Evolutionary conservation across 805 yeast genomes (phyloP).

Genomic region (Yamadazyma ubonensis): DNA sequence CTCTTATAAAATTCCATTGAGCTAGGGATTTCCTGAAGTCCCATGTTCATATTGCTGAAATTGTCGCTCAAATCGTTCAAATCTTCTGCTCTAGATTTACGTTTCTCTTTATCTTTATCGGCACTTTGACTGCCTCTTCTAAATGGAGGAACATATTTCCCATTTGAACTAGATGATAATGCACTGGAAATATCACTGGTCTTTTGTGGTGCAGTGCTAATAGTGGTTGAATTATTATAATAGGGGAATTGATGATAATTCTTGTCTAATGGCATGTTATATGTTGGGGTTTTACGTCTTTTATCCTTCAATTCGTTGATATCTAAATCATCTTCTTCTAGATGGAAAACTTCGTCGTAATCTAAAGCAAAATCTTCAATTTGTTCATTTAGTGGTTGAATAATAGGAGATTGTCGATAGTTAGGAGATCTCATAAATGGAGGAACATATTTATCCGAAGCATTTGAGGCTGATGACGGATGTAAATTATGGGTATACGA

Average conservation of each 20-base stretch:
- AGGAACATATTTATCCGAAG: constrained; percentile 35
- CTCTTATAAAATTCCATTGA: constrained; percentile 8
- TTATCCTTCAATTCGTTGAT: constrained; percentile 5
- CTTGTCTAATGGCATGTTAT: constrained; percentile 11
- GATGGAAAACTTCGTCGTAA: constrained; percentile 41
- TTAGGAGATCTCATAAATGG: constrained; percentile 43
- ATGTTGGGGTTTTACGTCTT: constrained; percentile 10
- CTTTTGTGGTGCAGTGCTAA: constrained; percentile 1
- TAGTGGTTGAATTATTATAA: not conserved
- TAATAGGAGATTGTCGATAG: constrained; percentile 30
- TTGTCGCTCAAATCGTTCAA: constrained; percentile 1
- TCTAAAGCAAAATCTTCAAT: constrained; percentile 30
- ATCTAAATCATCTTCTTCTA: constrained; percentile 43
- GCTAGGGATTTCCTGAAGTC: constrained; percentile 4
- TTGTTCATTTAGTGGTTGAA: constrained; percentile 36
- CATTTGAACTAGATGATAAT: constrained; percentile 28
- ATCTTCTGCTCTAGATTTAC: constrained; percentile 4
- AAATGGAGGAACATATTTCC: constrained; percentile 74
- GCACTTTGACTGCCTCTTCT: constrained; percentile 52
- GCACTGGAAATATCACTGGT: constrained; percentile 10
- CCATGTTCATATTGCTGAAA: constrained; percentile 6
- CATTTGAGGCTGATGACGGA: constrained; percentile 8
- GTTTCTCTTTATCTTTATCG: constrained; percentile 4
- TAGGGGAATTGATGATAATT: constrained; percentile 9
- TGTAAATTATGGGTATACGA: constrained; percentile 3